These are phyloP conservation scores for Blumeria hordei DNA, from an alignment of 2,329 filamentous ascomycete genomes.

Conservation along the genomic window DNA sequence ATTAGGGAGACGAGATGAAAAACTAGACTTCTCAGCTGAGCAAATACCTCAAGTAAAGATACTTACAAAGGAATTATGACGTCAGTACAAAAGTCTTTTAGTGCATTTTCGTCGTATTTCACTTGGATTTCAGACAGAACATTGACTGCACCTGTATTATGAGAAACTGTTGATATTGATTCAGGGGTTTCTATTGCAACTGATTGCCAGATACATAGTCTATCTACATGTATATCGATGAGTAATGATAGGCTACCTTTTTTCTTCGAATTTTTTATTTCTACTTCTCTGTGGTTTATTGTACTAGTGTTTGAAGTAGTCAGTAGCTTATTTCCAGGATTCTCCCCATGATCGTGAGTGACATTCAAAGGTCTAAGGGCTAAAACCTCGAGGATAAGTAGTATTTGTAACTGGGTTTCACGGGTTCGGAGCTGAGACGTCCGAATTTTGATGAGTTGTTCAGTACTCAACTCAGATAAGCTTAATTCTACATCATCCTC, in stretches of 20 bases:
- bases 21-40: conserved; percentile 25
- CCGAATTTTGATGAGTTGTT: conserved; percentile 31
- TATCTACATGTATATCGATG: conserved; percentile 51
- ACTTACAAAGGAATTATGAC: conserved; percentile 57
- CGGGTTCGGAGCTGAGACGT: conserved; percentile 43
- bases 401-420: conserved; percentile 62
- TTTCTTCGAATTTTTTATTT: conserved; percentile 6
- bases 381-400: conserved; percentile 53
- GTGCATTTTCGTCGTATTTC: conserved; percentile 25
- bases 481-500: conserved; percentile 25
- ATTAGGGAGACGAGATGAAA: conserved; percentile 50
- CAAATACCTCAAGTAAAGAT: neutral
- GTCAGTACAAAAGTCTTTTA: conserved; percentile 57
- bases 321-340: conserved; percentile 7
- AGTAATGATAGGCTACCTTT: conserved; percentile 36
- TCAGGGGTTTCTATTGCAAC: conserved; percentile 35
- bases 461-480: conserved; percentile 19
- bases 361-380: conserved; percentile 34
- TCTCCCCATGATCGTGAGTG: too few relatives aligned
- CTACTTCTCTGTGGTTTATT: neutral
- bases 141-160: conserved; percentile 14
- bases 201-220: conserved; percentile 65
- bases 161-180: conserved; percentile 15
- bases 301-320: conserved; percentile 7
- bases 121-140: conserved; percentile 4